phyloP scores from a whole-genome alignment of 768 basidiomycete genomes.

The Paxillus ammoniavirescens region DNA sequence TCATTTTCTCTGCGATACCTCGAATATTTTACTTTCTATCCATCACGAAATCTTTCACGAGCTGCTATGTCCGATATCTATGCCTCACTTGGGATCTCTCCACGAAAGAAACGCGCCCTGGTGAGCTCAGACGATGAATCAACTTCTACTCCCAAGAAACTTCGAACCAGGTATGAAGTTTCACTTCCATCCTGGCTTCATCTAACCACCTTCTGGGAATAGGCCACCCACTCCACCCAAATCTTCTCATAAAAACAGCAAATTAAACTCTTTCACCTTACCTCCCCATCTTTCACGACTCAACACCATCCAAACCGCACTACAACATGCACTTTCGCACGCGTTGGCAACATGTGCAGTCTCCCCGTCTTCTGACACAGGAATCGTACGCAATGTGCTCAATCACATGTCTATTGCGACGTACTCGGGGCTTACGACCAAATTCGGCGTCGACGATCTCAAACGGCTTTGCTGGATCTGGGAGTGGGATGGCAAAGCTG shows the following conservation, averaged over 20 bases:
- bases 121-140: slow-evolving; percentile 50
- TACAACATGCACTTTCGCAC: slow-evolving; percentile 83
- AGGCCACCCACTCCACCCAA: slow-evolving; percentile 63
- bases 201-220: slow-evolving; percentile 1
- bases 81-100: slow-evolving; percentile 60
- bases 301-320: slow-evolving; percentile 58
- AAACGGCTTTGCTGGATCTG: slow-evolving; percentile 82
- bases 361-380: slow-evolving; percentile 74
- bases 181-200: neutral
- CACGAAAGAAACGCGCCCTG: slow-evolving; percentile 63
- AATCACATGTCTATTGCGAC: slow-evolving; percentile 72
- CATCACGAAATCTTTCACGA: slow-evolving; percentile 8
- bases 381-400: slow-evolving; percentile 72
- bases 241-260: slow-evolving; percentile 38
- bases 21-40: slow-evolving; percentile 1
- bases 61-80: slow-evolving; percentile 58
- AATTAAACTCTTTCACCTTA: slow-evolving; percentile 33
- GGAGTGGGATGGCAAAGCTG: slow-evolving; percentile 72
- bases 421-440: slow-evolving; percentile 63
- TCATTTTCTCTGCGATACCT: slow-evolving; percentile 16
- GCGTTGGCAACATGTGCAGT: slow-evolving; percentile 81
- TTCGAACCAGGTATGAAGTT: slow-evolving; percentile 50
- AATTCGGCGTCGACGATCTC: slow-evolving; percentile 68
- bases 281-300: slow-evolving; percentile 64
- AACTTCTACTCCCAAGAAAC: slow-evolving; percentile 66